Conservation (phyloP, 2,329 filamentous ascomycete species). For the Simplicillium aogashimaense region DNA sequence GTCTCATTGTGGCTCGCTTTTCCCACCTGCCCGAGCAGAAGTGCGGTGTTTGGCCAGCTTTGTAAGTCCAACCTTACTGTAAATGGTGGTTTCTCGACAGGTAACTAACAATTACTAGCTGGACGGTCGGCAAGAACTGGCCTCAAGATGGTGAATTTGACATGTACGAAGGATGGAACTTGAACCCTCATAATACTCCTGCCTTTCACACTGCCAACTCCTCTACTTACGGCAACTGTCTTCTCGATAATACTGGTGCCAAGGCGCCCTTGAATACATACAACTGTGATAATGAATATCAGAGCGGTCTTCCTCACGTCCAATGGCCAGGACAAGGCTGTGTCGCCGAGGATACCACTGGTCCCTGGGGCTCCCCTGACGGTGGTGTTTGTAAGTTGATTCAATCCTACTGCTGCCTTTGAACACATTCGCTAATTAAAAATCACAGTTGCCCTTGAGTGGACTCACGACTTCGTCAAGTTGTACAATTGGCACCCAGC, state of each 20-base stretch:
- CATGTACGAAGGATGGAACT: slow-evolving; percentile 56
- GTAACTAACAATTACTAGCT: slow-evolving; percentile 15
- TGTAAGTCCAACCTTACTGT: slow-evolving; percentile 29
- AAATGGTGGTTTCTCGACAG: too few species aligned
- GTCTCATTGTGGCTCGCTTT: slow-evolving; percentile 59
- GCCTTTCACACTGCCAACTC: slow-evolving; percentile 42
- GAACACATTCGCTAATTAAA: neutral
- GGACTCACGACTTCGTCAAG: slow-evolving; percentile 28
- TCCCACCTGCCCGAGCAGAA: slow-evolving; percentile 53
- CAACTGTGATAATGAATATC: slow-evolving; percentile 31
- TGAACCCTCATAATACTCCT: slow-evolving; percentile 39
- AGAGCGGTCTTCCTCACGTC: slow-evolving; percentile 14
- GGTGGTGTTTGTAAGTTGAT: slow-evolving; percentile 35
- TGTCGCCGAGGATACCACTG: slow-evolving; percentile 24
- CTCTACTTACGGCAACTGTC: slow-evolving; percentile 22
- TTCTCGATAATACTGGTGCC: slow-evolving; percentile 12
- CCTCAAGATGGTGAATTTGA: slow-evolving; percentile 52
- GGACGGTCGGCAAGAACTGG: slow-evolving; percentile 42
- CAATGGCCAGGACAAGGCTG: slow-evolving; percentile 31
- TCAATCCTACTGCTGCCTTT: slow-evolving; percentile 17
- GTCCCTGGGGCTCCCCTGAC: slow-evolving; percentile 23
- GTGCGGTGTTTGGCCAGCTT: slow-evolving; percentile 63
- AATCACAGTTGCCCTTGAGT: slow-evolving; percentile 27
- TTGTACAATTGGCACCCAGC: slow-evolving; percentile 27
- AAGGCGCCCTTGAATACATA: slow-evolving; percentile 21